Percentiles rank a stretch among this genome's conserved stretches.
Conservation (phyloP, 2,329 filamentous ascomycete genomes). For the Trichoderma sp. region DNA sequence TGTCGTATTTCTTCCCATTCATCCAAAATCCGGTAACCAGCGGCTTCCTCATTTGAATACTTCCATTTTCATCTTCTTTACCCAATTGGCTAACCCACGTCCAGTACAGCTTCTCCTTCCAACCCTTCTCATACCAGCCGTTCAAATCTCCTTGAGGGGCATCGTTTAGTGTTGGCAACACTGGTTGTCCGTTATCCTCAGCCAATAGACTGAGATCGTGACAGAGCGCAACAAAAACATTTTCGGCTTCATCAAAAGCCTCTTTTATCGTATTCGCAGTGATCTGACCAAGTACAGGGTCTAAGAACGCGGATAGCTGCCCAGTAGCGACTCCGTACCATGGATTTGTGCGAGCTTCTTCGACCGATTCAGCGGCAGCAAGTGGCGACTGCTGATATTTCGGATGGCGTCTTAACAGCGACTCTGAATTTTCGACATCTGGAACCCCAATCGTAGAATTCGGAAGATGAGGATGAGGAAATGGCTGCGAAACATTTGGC, state of each 20-base stretch:
- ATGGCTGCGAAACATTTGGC: constrained; percentile 5
- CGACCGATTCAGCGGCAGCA: not conserved
- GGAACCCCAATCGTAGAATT: not conserved
- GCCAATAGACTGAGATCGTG: constrained; percentile 3
- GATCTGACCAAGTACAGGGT: not conserved
- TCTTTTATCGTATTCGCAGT: not conserved
- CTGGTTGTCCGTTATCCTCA: not conserved
- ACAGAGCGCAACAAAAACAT: not conserved
- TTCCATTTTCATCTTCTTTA: constrained; percentile 1
- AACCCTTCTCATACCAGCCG: constrained; percentile 11
- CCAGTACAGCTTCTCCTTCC: constrained; percentile 13
- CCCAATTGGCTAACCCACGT: constrained; percentile 1
- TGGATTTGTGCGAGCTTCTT: not conserved
- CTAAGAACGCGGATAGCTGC: not conserved
- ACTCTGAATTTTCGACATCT: not conserved
- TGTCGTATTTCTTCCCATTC: not conserved
- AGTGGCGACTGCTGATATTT: not conserved
- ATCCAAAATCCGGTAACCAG: constrained; percentile 2
- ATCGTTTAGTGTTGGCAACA: constrained; percentile 3
- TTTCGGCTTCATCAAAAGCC: constrained; percentile 14
- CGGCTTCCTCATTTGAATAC: not conserved
- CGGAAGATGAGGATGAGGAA: not conserved
- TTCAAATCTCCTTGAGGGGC: constrained; percentile 5
- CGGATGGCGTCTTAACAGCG: not conserved
- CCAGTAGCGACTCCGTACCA: not conserved